Base-by-base conservation (phyloP, 192 early-diverging fungal species). In the Obelidium mucronatum region DNA sequence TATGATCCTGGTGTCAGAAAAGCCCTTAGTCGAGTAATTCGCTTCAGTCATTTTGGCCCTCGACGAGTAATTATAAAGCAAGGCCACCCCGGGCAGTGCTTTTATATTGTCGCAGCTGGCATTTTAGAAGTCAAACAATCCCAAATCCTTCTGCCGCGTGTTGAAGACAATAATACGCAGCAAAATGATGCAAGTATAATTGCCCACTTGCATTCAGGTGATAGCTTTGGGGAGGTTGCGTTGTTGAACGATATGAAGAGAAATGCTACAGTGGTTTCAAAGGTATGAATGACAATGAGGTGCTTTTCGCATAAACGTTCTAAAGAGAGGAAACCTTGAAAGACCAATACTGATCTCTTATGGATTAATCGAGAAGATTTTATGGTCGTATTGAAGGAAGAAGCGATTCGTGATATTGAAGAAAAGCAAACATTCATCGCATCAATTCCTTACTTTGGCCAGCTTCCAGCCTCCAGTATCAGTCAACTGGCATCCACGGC, bases 181-280 rank as follows among this genome's bases (percentile, higher is more conserved):
- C n/a, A n/a, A 34, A 35, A 40, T 2, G 75, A 71, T 13, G 22
- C 52, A 24, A 26, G 30, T 33, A 28, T 24, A 11, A 22, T 33
- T 22, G 44, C 52, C 2, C 33, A 78, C 19, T 28, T 22, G 8
- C 48, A 61, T 19, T 13, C 44, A 13, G 76, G 76, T 30, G 76
- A 76, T 19, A 40, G 33, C 24, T 78, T 78, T 77, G 76, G 76
- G 19, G 76, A 78, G 54, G 31, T 78, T 26, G 76, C 76, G 30
- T 26, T 78, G 53, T 44, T 78, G 17, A 31, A 78, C 28, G 40
- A 78, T 56, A 40, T 62, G 8, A 62, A 73, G 40, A 3, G 76
- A 11, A 51, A 40, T 30, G 76, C 76, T 22, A 78, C 56, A 2
- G 67, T 78, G 0, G 34, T 67, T 2, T 78, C 76, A 26, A 65